A percentile compares a stretch with the other conserved stretches of the same genome.
These are phyloP conservation scores for Dispira simplex DNA, from an alignment of 192 early-diverging fungal species.

Conservation along the genomic window DNA sequence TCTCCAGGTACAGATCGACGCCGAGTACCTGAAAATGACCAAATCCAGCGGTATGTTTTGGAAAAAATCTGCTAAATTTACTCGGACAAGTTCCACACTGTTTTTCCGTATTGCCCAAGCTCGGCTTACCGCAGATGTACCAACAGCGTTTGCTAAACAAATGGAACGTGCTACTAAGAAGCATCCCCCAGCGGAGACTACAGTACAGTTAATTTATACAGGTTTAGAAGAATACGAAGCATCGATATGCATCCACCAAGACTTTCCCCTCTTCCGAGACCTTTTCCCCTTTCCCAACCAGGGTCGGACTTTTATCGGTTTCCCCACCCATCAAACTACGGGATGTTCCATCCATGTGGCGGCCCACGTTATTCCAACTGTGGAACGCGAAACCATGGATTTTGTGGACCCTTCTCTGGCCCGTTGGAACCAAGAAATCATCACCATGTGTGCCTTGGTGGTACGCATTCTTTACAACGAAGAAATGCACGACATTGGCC, in stretches of 20 bases:
- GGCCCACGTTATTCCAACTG: constrained; percentile 77
- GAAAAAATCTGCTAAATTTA: background rate
- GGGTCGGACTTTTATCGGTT: constrained; percentile 78
- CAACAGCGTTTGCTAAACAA: constrained; percentile 35
- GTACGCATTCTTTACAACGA: constrained; percentile 61
- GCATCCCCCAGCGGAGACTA: constrained; percentile 50
- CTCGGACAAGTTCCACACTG: constrained; percentile 27
- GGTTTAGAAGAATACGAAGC: constrained; percentile 65
- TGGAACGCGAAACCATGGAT: constrained; percentile 79
- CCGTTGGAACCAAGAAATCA: constrained; percentile 68
- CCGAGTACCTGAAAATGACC: constrained; percentile 15
- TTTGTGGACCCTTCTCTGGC: constrained; percentile 70
- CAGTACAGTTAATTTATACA: constrained; percentile 52
- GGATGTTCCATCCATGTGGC: constrained; percentile 65
- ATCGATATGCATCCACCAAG: constrained; percentile 30
- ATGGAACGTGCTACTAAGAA: constrained; percentile 88
- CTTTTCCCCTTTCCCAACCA: constrained; percentile 59
- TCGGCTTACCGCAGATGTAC: constrained; percentile 34
- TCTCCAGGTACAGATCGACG: constrained; percentile 35
- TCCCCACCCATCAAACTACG: constrained; percentile 84
- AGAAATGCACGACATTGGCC: constrained; percentile 15
- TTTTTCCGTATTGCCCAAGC: constrained; percentile 59
- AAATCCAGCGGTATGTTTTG: constrained; percentile 16
- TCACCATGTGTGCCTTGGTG: constrained; percentile 56
- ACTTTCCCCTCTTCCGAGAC: constrained; percentile 47